Conservation (phyloP, 1,284 basidiomycete species). For the Puccinia polysora region DNA sequence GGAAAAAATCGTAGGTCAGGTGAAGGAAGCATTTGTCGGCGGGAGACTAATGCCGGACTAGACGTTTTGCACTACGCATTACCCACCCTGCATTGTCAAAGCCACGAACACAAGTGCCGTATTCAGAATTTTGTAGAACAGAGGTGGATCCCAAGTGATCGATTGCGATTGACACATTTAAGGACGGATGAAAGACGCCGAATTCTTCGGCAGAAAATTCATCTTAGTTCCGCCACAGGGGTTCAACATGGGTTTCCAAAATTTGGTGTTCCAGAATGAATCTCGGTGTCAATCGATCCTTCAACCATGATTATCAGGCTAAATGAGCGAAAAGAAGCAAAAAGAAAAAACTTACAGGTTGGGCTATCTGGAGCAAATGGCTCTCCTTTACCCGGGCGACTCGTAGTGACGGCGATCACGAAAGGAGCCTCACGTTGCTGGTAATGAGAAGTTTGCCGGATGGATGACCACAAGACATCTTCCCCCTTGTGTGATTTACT, state of each 20-base stretch:
- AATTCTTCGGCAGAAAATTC: conserved; percentile 40
- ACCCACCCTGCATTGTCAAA: conserved; percentile 43
- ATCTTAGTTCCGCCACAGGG: too few species aligned
- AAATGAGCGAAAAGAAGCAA: too few species aligned
- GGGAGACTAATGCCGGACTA: background rate
- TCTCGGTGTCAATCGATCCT: too few species aligned
- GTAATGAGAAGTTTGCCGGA: conserved; percentile 7
- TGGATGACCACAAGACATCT: conserved; percentile 38
- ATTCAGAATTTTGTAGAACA: background rate
- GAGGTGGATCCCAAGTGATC: conserved; percentile 27
- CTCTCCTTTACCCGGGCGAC: conserved; percentile 18
- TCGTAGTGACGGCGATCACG: conserved; percentile 30
- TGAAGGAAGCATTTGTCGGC: background rate
- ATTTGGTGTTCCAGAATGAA: too few species aligned
- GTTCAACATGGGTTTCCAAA: too few species aligned
- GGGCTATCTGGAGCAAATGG: conserved; percentile 22
- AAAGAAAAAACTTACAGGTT: conserved; percentile 35
- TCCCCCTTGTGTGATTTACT: conserved; percentile 2
- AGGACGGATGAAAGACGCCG: conserved; percentile 18
- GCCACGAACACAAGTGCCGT: conserved; percentile 14
- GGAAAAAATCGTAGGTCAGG: too few species aligned
- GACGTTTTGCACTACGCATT: background rate
- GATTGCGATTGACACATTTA: conserved; percentile 40
- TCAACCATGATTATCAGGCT: too few species aligned
- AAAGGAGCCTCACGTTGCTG: conserved; percentile 17